A percentile compares a stretch with the other conserved stretches of the same genome.
phyloP scores from a whole-genome alignment of 2,329 filamentous ascomycete genomes.

The Botryotinia convoluta region DNA sequence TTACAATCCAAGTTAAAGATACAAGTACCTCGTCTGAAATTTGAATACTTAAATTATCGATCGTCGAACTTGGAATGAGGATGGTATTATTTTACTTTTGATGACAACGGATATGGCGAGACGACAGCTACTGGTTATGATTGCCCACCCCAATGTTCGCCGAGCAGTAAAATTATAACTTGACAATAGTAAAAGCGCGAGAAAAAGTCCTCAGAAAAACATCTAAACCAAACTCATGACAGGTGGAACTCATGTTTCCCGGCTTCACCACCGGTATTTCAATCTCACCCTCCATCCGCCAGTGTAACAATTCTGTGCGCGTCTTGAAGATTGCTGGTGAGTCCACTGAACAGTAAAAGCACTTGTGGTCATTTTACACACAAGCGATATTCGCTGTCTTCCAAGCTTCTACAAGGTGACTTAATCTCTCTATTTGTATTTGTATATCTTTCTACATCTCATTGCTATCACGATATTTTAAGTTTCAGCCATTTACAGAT shows the following conservation, averaged over 20 bases:
- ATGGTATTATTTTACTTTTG: neutral
- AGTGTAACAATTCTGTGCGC: neutral
- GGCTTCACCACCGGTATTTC: neutral
- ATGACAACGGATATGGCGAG: neutral
- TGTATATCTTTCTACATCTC: neutral
- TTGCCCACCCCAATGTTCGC: neutral
- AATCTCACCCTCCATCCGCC: neutral
- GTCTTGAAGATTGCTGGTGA: neutral
- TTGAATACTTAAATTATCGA: neutral
- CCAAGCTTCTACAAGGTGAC: neutral
- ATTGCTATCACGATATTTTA: neutral
- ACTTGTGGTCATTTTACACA: neutral
- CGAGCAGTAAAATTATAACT: neutral
- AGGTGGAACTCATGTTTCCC: neutral
- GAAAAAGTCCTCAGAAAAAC: neutral
- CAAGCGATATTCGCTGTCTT: neutral
- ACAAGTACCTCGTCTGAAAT: neutral
- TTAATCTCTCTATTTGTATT: neutral
- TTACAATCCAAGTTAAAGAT: neutral
- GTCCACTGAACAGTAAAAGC: neutral
- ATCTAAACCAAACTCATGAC: neutral
- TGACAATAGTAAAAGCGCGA: neutral
- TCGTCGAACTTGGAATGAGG: neutral
- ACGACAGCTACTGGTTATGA: neutral
- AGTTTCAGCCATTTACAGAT: neutral